Base-by-base conservation (phyloP, 495 filamentous ascomycete genomes). In the Hypoxylon rickii region DNA sequence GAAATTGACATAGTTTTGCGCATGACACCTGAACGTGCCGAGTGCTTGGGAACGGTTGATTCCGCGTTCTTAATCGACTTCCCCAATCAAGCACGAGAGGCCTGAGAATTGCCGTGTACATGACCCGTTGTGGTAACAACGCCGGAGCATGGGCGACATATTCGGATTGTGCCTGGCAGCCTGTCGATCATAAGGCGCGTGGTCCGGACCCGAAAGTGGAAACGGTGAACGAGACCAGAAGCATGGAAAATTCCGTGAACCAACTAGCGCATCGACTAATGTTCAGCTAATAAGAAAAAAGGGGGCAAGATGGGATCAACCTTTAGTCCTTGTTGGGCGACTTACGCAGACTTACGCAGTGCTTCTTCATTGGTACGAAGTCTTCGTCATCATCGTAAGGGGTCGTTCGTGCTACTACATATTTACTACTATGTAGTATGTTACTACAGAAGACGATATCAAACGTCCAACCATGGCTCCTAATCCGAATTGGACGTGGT, bases 161-260 rank as follows among this genome's bases (percentile, higher is more conserved):
- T 58, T 63, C 15, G 59, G 44, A 48, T 38, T 44, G 50, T 61
- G n/a, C 34, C 52, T 53, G 13, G 44, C 49, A 36, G 32, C 34
- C 57, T 53, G 59, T 54, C 44, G 59, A 63, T 63, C 59, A 38
- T 54, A 32, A 53, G 44, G 38, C 17, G 44, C 40, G 39, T 58
- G 53, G 59, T 49, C 21, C 49, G 53, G 48, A 57, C 48, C 59
- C 56, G 59, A 58, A 31, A 46, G 39, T 53, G 59, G 59, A 53
- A 63, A 53, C 43, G 53, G 58, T 36, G 24, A 57, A 44, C 43
- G 38, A 24, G 53, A 29, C 58, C 45, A 62, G 58, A 56, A 29
- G 55, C 58, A 46, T 29, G 51, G 52, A 17, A 62, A 31, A 37
- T 45, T 31, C 51, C 47, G 47, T 44, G 36, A 40, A 48, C 37